A percentile compares a stretch with the other conserved stretches of the same genome.
Evolutionary conservation across 768 basidiomycete genomes (phyloP).

Genomic region (Tricholoma saponaceum): DNA sequence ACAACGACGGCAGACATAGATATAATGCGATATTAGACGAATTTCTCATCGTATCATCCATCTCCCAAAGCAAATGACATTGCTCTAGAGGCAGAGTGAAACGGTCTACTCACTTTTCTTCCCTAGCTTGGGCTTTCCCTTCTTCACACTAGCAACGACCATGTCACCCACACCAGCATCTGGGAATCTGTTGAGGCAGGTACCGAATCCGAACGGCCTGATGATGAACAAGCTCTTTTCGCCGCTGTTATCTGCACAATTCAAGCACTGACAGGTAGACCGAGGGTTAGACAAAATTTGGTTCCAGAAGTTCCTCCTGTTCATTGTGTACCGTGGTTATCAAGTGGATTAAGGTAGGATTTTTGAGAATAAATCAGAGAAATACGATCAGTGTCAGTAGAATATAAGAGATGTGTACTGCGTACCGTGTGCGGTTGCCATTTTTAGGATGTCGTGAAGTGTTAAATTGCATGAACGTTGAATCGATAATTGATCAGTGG

Average conservation of each 20-base stretch:
- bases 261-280: conserved; percentile 93
- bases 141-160: conserved; percentile 97
- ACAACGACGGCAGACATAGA: conserved; percentile 97
- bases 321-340: not conserved
- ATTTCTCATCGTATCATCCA: not conserved
- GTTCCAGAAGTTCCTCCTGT: conserved; percentile 80
- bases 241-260: conserved; percentile 99
- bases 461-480: conserved; percentile 9
- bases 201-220: conserved; percentile 93
- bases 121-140: conserved; percentile 98
- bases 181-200: conserved; percentile 94
- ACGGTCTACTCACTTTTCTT: conserved; percentile 84
- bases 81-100: not conserved
- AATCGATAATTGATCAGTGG: conserved; percentile 10
- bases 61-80: not conserved
- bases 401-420: conserved; percentile 1
- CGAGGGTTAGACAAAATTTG: conserved; percentile 94
- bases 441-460: conserved; percentile 29
- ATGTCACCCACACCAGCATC: conserved; percentile 95
- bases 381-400: conserved; percentile 1
- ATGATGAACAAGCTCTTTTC: conserved; percentile 95
- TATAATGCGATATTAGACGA: conserved; percentile 27
- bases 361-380: not conserved
- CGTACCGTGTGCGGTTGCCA: conserved; percentile 31
- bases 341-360: not conserved